These are phyloP conservation scores for Tritrichomonas musculus DNA, from an alignment of 208 protist species.

Conservation along the genomic window DNA sequence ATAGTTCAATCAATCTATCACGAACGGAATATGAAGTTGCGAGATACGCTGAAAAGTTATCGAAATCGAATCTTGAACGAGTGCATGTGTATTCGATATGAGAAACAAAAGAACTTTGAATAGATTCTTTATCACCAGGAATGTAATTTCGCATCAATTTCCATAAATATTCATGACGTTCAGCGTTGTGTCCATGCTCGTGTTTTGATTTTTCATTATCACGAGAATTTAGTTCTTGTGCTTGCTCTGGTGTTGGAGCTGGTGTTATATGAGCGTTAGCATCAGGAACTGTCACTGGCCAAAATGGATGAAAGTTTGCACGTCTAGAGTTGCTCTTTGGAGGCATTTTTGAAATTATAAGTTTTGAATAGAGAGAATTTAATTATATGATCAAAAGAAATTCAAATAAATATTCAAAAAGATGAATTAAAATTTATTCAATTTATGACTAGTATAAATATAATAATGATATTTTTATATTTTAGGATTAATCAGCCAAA, in stretches of 20 bases:
- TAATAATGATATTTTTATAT: no score
- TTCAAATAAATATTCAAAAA: no score
- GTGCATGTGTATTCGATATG: conserved; percentile 54
- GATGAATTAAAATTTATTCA: no score
- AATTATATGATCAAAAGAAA: no score
- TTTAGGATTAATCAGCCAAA: no score
- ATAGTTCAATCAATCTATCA: conserved; percentile 53
- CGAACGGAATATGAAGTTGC: conserved; percentile 45
- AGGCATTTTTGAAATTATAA: no score
- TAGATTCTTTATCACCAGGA: not conserved
- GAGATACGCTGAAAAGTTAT: conserved; percentile 41
- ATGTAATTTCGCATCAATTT: not conserved
- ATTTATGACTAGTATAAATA: no score
- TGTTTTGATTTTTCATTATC: not conserved
- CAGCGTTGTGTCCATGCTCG: not conserved
- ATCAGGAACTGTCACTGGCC: not conserved
- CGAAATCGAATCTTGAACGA: conserved; percentile 45
- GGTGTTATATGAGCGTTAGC: not conserved
- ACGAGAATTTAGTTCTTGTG: not conserved
- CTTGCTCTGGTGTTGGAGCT: no score
- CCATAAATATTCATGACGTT: not conserved
- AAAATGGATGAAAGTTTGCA: not conserved
- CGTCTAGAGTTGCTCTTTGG: not conserved
- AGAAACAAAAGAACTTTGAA: conserved; percentile 45
- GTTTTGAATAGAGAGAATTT: no score